Evolutionary conservation across 2,329 filamentous ascomycete species (phyloP), one percentile per base, ranked within the genome.

Genomic region (Didymosphaeria variabile): DNA sequence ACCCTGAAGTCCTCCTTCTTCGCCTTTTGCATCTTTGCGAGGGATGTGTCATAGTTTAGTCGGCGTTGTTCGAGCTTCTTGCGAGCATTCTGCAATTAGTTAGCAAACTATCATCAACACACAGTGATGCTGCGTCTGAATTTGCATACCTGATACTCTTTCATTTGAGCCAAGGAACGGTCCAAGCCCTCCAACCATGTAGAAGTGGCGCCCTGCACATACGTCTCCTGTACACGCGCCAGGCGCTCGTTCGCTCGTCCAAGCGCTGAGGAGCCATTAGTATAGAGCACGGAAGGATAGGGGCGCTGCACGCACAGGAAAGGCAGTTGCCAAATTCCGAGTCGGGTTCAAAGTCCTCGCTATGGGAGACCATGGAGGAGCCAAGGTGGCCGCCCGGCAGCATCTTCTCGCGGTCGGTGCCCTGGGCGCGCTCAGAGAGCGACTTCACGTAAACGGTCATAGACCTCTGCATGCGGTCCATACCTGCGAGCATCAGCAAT

Each of bases 141-240:
- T 15, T 17, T 54, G 77, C 86, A 57, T 84, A 94, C 91, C 86
- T 97, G 93, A 72, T 97, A 98, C 75, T 98, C 95, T 78, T 97
- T 97, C 92, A 98, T 94, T 85, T 97, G 95, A 38, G 92, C 90
- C 55, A 97, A 80, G 29, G 91, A 96, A 67, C 93, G 86, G 78
- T 98, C 94, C 23, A 97, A 83, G n/a, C 91, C 93, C 77, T 97
- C 93, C 60, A 97, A 84, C 94, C 94, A 97, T 76, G 87, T 91
- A 36, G 88, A 86, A 17, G 91, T 96, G 64, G 93, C 90, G 71
- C 91, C 87, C 36, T 87, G 85, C 49, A 93, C 88, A 73, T 94
- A 97, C 26, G 85, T 88, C 76, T 97, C 94, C 79, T 98, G 94
- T 58, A 93, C 86, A 51, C 92, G 88, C 12, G 92, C 92, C 67